Base-by-base conservation (phyloP, 805 yeast species). In the Kuraishia hungarica region DNA sequence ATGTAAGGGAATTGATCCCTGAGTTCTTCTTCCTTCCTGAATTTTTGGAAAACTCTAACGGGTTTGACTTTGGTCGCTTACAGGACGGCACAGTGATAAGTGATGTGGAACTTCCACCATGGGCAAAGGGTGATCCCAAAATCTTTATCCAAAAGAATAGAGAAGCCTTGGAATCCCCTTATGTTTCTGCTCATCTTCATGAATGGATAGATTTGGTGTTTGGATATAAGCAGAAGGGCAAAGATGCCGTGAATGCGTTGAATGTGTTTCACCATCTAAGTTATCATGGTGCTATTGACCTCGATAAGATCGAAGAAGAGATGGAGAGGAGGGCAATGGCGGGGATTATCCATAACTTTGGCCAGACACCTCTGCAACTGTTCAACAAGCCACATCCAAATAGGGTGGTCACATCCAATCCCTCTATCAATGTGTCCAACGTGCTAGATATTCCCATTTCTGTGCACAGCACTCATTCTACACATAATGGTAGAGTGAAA, bases 311-410 rank as follows among this genome's bases (percentile, higher is more conserved):
- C 55, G 76, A 80, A 57, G 92, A 89, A 64, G 89, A 83, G 43
- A 76, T 79, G 58, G 96, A 90, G 67, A 77, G 84, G 59, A 74
- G 83, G 46, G 93, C 96, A 0, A 77, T 87, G 2, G 86, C 89
- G 22, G 92, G 96, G 1, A 87, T 87, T 61, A 90, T 90, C 53
- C 94, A 91, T 65, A 90, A 90, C 67, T 90, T 90, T 74, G 97
- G 97, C 0, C 97, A 90, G 65, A 90, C 96, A 0, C 97, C 97
- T 1, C 64, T 79, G 52, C 88, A 86, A 61, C 71, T 91, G 11
- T 89, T 91, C 61, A 72, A 71, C 19, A 78, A 77, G 53, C 86
- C 91, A 0, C 97, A 90, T 67, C 85, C 87, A 0, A 59, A 64
- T 24, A 73, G 77, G 54, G 80, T 73, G 2, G 67, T 69, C 0